Evolutionary conservation across 441 rosid genomes (phyloP).

Genomic region (Erodium texanum): DNA sequence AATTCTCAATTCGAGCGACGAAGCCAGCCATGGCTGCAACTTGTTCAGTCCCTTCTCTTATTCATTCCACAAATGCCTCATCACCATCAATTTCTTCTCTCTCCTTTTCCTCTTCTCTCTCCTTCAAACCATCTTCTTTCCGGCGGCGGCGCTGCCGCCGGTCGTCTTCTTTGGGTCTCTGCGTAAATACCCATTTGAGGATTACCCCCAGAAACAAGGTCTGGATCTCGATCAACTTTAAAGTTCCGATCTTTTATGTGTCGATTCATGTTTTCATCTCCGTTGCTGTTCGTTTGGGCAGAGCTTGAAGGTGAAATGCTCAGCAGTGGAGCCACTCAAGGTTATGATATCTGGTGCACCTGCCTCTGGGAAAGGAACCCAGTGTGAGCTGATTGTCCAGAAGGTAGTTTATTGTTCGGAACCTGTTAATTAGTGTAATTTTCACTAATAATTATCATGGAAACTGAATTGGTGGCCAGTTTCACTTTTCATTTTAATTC

Average conservation of each 20-base stretch:
- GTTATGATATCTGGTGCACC: slow-evolving; percentile 96
- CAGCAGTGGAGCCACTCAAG: slow-evolving; percentile 51
- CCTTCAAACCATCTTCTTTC: slow-evolving; percentile 18
- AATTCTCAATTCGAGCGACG: not conserved
- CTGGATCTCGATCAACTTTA: not conserved
- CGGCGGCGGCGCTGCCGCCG: slow-evolving; percentile 13
- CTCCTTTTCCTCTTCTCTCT: slow-evolving; percentile 14
- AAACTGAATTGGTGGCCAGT: not conserved
- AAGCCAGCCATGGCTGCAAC: not conserved
- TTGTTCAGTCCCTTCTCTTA: slow-evolving; percentile 23
- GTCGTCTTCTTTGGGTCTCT: slow-evolving; percentile 19
- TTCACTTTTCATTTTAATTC: not conserved
- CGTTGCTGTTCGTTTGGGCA: slow-evolving; percentile 10
- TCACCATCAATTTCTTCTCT: slow-evolving; percentile 20
- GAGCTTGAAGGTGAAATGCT: slow-evolving; percentile 45
- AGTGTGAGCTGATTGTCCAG: slow-evolving; percentile 65
- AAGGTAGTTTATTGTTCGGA: slow-evolving; percentile 37
- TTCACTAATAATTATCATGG: not conserved
- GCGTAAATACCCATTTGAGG: slow-evolving; percentile 15
- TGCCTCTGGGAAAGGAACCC: slow-evolving; percentile 92
- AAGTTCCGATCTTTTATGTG: not conserved
- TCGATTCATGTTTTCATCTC: not conserved
- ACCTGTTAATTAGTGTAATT: no score
- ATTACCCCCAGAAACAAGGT: slow-evolving; percentile 32
- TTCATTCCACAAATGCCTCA: slow-evolving; percentile 19